A percentile compares a stretch with the other conserved stretches of the same genome.
Evolutionary conservation across 768 basidiomycete genomes (phyloP).

Genomic region (Boletales sp.): DNA sequence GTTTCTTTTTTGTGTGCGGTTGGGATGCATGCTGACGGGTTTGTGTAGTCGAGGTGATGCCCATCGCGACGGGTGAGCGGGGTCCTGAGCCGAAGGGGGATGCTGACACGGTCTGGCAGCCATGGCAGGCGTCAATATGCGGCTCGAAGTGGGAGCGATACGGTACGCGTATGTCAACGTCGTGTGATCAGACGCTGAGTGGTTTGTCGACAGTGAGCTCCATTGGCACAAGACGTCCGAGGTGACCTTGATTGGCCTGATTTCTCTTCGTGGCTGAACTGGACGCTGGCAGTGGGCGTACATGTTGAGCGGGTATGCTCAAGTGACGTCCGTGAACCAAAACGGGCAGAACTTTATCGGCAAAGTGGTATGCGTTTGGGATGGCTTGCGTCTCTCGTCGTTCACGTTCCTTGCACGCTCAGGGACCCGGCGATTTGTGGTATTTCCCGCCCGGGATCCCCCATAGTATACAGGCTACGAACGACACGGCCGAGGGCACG

Average conservation of each 20-base stretch:
- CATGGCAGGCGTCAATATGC: slow-evolving; percentile 34
- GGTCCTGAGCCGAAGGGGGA: too few relatives aligned
- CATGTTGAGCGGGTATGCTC: slow-evolving; percentile 41
- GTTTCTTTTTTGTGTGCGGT: background rate
- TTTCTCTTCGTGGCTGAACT: background rate
- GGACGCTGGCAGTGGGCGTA: slow-evolving; percentile 41
- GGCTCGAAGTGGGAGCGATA: slow-evolving; percentile 35
- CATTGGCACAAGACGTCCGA: slow-evolving; percentile 41
- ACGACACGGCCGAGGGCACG: slow-evolving; percentile 37
- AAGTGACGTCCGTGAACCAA: slow-evolving; percentile 44
- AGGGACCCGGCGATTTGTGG: slow-evolving; percentile 46
- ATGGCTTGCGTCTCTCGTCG: background rate
- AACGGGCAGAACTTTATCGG: slow-evolving; percentile 46
- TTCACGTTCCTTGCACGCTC: slow-evolving; percentile 16
- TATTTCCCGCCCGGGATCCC: slow-evolving; percentile 54
- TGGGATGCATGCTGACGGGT: background rate
- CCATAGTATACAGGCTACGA: slow-evolving; percentile 50
- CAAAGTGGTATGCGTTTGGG: slow-evolving; percentile 37
- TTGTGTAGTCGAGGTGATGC: slow-evolving; percentile 32
- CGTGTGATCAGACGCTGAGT: background rate
- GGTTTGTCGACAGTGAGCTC: slow-evolving; percentile 28
- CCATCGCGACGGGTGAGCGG: slow-evolving; percentile 32
- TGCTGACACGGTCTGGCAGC: slow-evolving; percentile 3
- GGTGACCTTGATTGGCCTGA: background rate
- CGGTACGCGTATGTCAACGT: slow-evolving; percentile 16